Conservation (phyloP, 1,139 yeast species). For the Yamadazyma siamensis region DNA sequence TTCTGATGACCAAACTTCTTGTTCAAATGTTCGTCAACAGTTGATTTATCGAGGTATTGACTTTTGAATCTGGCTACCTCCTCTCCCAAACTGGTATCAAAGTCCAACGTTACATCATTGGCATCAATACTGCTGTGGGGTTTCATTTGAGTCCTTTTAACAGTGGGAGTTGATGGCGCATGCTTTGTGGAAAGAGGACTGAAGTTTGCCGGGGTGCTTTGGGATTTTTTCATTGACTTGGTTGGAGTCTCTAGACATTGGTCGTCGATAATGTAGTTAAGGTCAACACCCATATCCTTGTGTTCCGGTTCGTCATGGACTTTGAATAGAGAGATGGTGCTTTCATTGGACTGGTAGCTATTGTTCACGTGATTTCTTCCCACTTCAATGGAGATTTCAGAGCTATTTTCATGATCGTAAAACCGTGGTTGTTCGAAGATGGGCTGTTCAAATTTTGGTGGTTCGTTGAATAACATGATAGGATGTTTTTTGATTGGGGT, state of each 20-base stretch:
- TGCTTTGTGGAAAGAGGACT: slow-evolving; percentile 23
- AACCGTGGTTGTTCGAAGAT: slow-evolving; percentile 4
- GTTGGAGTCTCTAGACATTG: slow-evolving; percentile 44
- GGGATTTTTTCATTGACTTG: slow-evolving; percentile 31
- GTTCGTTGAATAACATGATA: slow-evolving; percentile 28
- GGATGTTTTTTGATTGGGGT: slow-evolving; percentile 77
- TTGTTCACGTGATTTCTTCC: slow-evolving; percentile 28
- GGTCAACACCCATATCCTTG: slow-evolving; percentile 6
- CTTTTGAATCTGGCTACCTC: slow-evolving; percentile 2
- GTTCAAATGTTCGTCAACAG: slow-evolving; percentile 56
- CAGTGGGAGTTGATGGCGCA: slow-evolving; percentile 13
- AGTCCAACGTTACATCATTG: background rate
- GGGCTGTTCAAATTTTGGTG: no score
- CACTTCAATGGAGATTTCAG: slow-evolving; percentile 34
- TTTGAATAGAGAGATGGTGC: slow-evolving; percentile 34
- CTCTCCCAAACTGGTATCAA: background rate
- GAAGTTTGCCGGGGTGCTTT: slow-evolving; percentile 31
- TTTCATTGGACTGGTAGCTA: slow-evolving; percentile 21
- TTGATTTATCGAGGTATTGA: slow-evolving; percentile 11
- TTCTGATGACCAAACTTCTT: slow-evolving; percentile 63
- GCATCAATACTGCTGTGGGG: slow-evolving; percentile 1
- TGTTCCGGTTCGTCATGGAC: slow-evolving; percentile 10
- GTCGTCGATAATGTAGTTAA: slow-evolving; percentile 10
- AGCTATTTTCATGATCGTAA: slow-evolving; percentile 13
- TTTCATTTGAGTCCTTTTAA: slow-evolving; percentile 3